Evolutionary conservation across 1,284 basidiomycete species (phyloP).

Genomic region (Gymnopus androsaceus): DNA sequence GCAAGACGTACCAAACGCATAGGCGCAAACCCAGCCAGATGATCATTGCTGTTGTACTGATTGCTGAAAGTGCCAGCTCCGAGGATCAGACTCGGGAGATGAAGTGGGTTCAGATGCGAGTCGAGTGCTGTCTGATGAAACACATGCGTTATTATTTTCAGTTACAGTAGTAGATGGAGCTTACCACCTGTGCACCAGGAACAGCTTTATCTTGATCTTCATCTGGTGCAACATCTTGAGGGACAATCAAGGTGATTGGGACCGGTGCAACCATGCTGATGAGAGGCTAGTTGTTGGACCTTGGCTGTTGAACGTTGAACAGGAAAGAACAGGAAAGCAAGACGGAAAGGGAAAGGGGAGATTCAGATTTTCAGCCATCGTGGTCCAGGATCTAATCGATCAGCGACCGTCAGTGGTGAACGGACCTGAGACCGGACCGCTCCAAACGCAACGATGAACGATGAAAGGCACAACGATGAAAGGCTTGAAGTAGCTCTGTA

Average conservation of each 20-base stretch:
- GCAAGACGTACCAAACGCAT: constrained; percentile 78
- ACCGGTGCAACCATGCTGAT: constrained; percentile 3
- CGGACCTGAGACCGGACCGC: too few species aligned
- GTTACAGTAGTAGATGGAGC: constrained; percentile 8
- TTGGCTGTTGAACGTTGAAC: not conserved
- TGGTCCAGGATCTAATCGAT: too few species aligned
- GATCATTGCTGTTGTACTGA: constrained; percentile 70
- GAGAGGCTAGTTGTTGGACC: not conserved
- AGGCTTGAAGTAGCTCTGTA: not conserved
- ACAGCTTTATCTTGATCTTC: constrained; percentile 51
- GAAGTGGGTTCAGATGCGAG: not conserved
- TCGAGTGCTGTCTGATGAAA: constrained; percentile 8
- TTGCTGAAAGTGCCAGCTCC: constrained; percentile 76
- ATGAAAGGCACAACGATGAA: not conserved
- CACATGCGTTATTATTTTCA: not conserved
- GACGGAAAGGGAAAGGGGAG: not conserved
- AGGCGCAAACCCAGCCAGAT: constrained; percentile 61
- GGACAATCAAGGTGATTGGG: constrained; percentile 24
- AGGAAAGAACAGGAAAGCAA: not conserved
- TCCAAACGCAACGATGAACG: too few species aligned
- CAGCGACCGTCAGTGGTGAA: too few species aligned
- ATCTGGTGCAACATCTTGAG: constrained; percentile 42
- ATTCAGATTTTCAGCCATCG: too few species aligned
- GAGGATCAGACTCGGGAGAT: constrained; percentile 57
- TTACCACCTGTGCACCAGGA: constrained; percentile 41